Base-by-base conservation (phyloP, 2,329 filamentous ascomycete genomes). In the Nothopassalora personata region DNA sequence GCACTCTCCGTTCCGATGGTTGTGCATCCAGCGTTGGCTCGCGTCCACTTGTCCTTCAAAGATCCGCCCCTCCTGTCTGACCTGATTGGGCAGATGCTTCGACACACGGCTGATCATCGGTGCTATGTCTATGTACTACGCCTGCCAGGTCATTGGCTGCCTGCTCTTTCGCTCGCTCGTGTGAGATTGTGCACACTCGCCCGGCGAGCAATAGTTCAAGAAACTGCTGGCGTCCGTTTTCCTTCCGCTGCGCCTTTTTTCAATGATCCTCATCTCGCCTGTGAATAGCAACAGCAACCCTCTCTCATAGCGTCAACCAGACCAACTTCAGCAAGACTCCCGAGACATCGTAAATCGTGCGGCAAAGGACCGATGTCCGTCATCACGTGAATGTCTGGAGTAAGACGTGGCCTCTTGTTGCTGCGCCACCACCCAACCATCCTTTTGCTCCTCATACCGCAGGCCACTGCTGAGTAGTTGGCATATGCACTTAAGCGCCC, bases 371-470 rank as follows among this genome's bases (percentile, higher is more conserved):
- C 56, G 28, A 28, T 19, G 8, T 48, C 30, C 39, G 49, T 10
- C 13, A 30, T 55, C 57, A 54, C 57, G 52, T 55, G 57, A 54
- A 10, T 23, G 18, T 43, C 28, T 23, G 23, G 23, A 23, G 46
- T 13, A 31, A 56, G 43, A 43, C 50, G 54, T 59, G 51, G 51
- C 52, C 52, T 61, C 54, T 54, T 46, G 6, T 61, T 60, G 56
- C 61, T 64, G 61, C 61, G 61, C 61, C 61, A 59, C 61, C 52
- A 43, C 28, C 53, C 56, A 52, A 50, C 49, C 55, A 53, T 50
- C 52, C 52, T 45, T 52, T 19, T 43, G 54, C 53, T 51, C 46
- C n/a, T 49, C 53, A 30, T 58, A 52, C 46, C 45, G 60, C 52
- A 59, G 60, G 50, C 50, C 23, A 28, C 58, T 59, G 53, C 46